Conservation (phyloP, 306 rosid species). For the Cicer cuneatum region DNA sequence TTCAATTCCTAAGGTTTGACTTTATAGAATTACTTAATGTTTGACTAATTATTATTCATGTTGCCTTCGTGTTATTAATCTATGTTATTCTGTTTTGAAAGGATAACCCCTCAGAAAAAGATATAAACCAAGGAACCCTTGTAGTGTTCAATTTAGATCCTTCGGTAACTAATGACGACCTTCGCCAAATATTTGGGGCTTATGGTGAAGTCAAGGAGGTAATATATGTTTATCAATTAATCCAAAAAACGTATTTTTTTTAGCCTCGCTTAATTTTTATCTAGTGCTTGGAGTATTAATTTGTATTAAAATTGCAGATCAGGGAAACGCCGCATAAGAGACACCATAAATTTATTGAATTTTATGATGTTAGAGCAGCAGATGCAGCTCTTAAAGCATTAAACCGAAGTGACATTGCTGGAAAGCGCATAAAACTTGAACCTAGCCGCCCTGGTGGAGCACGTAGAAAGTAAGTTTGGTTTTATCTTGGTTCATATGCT, state of each 20-base stretch:
- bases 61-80: conserved; percentile 34
- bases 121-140: conserved; percentile 95
- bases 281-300: conserved; percentile 30
- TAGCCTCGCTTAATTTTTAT: conserved; percentile 21
- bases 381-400: conserved; percentile 90
- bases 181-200: conserved; percentile 87
- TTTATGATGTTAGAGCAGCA: conserved; percentile 89
- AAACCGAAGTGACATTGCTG: conserved; percentile 94
- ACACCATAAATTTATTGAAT: conserved; percentile 92
- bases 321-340: conserved; percentile 97
- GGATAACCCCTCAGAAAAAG: conserved; percentile 97
- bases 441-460: conserved; percentile 99
- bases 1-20: conserved; percentile 93
- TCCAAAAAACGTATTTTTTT: conserved; percentile 23
- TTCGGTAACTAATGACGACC: conserved; percentile 91
- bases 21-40: conserved; percentile 20
- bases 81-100: conserved; percentile 49
- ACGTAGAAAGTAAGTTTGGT: conserved; percentile 77
- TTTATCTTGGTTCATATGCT: conserved; percentile 21
- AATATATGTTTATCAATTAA: conserved; percentile 16
- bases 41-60: conserved; percentile 9
- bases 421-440: conserved; percentile 94
- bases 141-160: conserved; percentile 96
- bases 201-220: conserved; percentile 98
- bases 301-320: conserved; percentile 62